Base-by-base conservation (phyloP, 257 asterid genomes). In the Solanum dulcamara region DNA sequence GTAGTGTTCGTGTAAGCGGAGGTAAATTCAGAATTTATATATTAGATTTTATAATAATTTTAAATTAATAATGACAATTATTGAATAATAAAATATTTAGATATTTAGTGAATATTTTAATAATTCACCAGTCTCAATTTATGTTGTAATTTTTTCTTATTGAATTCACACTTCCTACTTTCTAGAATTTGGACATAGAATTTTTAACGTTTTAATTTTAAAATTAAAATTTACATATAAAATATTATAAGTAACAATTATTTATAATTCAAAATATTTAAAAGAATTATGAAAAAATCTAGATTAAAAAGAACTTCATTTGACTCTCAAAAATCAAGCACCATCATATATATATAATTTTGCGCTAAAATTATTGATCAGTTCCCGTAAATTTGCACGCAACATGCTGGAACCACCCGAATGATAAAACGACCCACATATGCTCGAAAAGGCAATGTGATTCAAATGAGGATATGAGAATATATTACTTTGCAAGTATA, bases 231-330 rank as follows among this genome's bases (percentile, higher is more conserved):
- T 62, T 26, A 62, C 10, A 62, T 62, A 12, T 4, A 62, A 62
- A 10, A 1, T 59, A 59, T 0, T n/a, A n/a, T 24, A n/a, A 2
- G 17, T 59, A 12, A 55, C 24, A 55, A 55, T 55, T 20, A 55
- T 55, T 10, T 9, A 4, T 26, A n/a, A 10, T 10, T 59, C 1
- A 10, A 59, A 59, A n/a, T 59, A 59, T 59, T 59, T 59, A 0
- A 59, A 11, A n/a, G 7, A 4, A 59, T 3, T 59, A 12, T 1
- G 2, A 59, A 3, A 59, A 10, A 59, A 1, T 48, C 20, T 1
- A 0, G 5, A 20, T 48, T 1, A 4, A 10, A 8, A 1, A 0
- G 0, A 1, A 7, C 24, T n/a, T 59, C 1, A n/a, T 59, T 24
- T 59, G 67, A n/a, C 8, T 24, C 17, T 59, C 7, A 4, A 59